Evolutionary conservation across 2,329 filamentous ascomycete genomes (phyloP), one percentile per base, ranked within the genome.

Genomic region (Sporothrix luriei): DNA sequence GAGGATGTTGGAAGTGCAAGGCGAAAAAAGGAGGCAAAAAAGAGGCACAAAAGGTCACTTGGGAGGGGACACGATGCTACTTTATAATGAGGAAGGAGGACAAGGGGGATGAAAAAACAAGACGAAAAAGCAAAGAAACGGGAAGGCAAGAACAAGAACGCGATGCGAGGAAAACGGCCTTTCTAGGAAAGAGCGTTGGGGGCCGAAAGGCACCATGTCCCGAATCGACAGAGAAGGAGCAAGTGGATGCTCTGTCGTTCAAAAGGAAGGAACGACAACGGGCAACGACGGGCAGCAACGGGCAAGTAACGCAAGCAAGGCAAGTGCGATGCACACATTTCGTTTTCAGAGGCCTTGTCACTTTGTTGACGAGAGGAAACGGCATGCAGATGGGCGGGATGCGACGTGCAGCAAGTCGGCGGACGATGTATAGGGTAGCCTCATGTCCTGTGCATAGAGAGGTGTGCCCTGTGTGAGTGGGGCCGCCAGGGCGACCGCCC

Each of bases 361-460:
- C 46, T 21, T 4, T 62, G 57, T 16, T 26, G 21, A 46, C 57
- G 10, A 21, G 46, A 62, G 38, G 13, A 43, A 33, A 33, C 33
- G 6, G 33, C 33, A 1, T 33, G 33, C 33, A 33, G 33, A 40
- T 24, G 55, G 55, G 33, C 33, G 19, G 38, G 55, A 61, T 59
- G 38, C 33, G 33, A 43, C 55, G 14, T 62, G 57, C 57, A 61
- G 33, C 55, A 62, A 62, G 24, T 43, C 33, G 33, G 33, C 33
- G n/a, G n/a, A n/a, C n/a, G n/a, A n/a, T n/a, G 33, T 33, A 26
- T 38, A 26, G 38, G 21, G 57, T 62, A 62, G 57, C 57, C 57
- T 62, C 38, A 38, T 62, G 57, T 61, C n/a, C n/a, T 46, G 43
- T 62, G 21, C 57, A 62, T 43, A 11, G 38, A 38, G 26, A 62